Percentiles rank a stretch among this genome's conserved stretches.
Conservation (phyloP, 345 rosid species). For the Microcos paniculata region DNA sequence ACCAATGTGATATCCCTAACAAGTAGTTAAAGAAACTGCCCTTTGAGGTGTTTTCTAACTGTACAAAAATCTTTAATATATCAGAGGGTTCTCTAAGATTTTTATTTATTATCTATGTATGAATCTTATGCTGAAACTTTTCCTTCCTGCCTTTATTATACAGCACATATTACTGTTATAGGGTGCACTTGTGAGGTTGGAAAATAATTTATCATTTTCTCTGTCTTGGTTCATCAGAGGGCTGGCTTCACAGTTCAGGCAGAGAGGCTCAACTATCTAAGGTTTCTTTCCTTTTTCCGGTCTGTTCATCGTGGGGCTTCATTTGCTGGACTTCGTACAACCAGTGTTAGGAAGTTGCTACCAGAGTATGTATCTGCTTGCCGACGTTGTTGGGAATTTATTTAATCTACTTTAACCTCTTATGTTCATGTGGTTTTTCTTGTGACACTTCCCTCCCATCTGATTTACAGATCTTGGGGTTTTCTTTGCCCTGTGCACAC, state of each 20-base stretch:
- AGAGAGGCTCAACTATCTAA: constrained; percentile 93
- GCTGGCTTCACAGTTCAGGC: constrained; percentile 97
- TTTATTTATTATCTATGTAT: background rate
- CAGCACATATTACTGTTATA: background rate
- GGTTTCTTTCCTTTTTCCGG: constrained; percentile 89
- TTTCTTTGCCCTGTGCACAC: constrained; percentile 99
- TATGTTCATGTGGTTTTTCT: background rate
- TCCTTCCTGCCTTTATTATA: background rate
- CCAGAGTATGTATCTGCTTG: constrained; percentile 70
- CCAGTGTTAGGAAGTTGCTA: constrained; percentile 92
- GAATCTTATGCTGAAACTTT: background rate
- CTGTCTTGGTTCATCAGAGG: constrained; percentile 48
- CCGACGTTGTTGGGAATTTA: constrained; percentile 4
- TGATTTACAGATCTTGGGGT: constrained; percentile 84
- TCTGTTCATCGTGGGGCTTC: constrained; percentile 97
- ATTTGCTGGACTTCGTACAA: constrained; percentile 95
- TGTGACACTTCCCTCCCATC: constrained; percentile 4
- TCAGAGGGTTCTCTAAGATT: background rate
- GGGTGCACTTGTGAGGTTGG: background rate
- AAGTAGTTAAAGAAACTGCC: background rate
- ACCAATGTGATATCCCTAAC: background rate
- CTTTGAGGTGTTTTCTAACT: background rate
- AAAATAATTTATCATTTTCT: background rate
- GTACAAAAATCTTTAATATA: background rate
- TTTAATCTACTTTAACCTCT: constrained; percentile 7